Conservation (phyloP, 164 flowering plant species). For the Pachysandra terminalis region DNA sequence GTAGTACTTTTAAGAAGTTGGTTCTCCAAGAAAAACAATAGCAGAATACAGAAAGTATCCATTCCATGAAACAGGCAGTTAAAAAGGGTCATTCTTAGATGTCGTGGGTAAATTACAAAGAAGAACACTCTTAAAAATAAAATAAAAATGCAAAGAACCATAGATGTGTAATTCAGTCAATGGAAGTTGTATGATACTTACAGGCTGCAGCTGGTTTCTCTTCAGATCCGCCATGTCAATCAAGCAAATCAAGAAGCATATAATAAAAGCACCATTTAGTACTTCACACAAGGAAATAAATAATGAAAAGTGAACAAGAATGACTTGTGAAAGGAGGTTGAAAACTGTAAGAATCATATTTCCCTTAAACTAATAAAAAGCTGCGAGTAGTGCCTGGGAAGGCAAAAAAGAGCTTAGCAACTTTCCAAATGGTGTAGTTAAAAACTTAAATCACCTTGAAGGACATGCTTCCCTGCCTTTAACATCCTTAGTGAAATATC, state of each 20-base stretch:
- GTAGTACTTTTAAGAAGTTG: too few species aligned
- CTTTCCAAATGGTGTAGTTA: not conserved
- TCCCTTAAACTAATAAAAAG: too few species aligned
- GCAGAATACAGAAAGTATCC: too few species aligned
- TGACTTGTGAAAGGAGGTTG: not conserved
- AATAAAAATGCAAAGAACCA: not conserved
- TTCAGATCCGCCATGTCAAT: constrained; percentile 36
- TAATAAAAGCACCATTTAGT: constrained; percentile 9
- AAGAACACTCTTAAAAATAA: not conserved
- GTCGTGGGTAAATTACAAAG: not conserved
- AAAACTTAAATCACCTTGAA: constrained; percentile 64
- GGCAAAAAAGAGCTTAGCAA: not conserved
- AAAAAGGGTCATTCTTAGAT: not conserved
- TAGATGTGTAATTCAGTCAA: not conserved
- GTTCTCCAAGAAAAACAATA: too few species aligned
- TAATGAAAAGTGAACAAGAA: not conserved
- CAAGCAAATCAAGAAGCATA: constrained; percentile 18
- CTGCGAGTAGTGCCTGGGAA: not conserved
- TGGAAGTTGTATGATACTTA: constrained; percentile 35
- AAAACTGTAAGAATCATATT: too few species aligned
- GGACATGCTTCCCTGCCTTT: constrained; percentile 90
- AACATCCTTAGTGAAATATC: constrained; percentile 78
- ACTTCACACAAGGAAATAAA: not conserved
- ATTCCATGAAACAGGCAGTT: too few species aligned
- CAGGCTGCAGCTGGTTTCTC: constrained; percentile 95